Percentiles rank a stretch among this genome's conserved stretches.
Evolutionary conservation across 1,284 basidiomycete species (phyloP).

Genomic region (Cystobasidiaceae sp.): DNA sequence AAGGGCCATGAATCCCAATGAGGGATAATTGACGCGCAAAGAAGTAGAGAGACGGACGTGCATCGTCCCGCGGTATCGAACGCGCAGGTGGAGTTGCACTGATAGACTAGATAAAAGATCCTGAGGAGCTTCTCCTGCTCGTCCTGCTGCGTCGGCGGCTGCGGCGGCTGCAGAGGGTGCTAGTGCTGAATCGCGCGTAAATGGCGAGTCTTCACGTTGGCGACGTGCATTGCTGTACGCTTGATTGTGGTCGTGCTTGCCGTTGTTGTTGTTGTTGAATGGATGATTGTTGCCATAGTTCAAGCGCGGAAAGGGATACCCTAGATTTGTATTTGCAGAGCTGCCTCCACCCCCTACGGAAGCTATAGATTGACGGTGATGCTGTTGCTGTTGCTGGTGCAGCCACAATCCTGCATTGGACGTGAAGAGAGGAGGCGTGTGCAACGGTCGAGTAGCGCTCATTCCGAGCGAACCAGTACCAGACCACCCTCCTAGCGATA

Average conservation of each 20-base stretch:
- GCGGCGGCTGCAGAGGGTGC: too few relatives aligned
- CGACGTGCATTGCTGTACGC: too few relatives aligned
- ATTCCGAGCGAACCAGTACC: neutral
- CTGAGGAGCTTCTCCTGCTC: too few relatives aligned
- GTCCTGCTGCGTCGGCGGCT: too few relatives aligned
- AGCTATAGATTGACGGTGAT: neutral
- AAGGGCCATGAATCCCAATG: conserved; percentile 87
- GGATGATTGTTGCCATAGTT: neutral
- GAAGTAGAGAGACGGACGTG: conserved; percentile 74
- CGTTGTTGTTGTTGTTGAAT: neutral
- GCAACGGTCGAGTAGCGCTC: neutral
- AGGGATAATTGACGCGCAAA: conserved; percentile 92
- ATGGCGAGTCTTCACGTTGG: too few relatives aligned
- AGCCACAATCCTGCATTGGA: conserved; percentile 7
- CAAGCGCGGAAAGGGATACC: conserved; percentile 11
- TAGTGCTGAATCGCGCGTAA: too few relatives aligned
- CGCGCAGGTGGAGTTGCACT: conserved; percentile 50
- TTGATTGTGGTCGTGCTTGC: too few relatives aligned
- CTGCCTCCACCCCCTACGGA: too few relatives aligned
- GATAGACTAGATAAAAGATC: too few relatives aligned
- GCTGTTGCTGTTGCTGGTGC: neutral
- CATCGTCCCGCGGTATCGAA: conserved; percentile 50
- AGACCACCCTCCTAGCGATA: neutral
- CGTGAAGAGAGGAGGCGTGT: neutral
- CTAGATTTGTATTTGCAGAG: neutral